These are phyloP conservation scores for Fusarium scirpi DNA, from an alignment of 2,329 filamentous ascomycete species.

Conservation along the genomic window DNA sequence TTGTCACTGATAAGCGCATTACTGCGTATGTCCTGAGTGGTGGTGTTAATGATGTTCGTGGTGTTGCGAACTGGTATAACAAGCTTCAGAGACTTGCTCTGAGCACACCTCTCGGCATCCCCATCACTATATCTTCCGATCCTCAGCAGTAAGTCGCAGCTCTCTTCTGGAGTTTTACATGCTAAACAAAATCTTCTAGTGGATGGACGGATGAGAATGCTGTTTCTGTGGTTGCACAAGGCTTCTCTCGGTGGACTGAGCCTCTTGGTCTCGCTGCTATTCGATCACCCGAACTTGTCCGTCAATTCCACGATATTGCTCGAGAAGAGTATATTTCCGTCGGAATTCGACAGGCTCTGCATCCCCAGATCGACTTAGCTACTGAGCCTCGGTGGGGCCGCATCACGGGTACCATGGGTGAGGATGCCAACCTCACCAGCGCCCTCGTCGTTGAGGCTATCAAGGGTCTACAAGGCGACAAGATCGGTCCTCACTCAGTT, in stretches of 20 bases:
- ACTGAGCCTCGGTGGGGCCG: conserved; percentile 66
- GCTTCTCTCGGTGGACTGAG: conserved; percentile 65
- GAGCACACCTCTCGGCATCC: conserved; percentile 62
- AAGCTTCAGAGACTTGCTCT: conserved; percentile 56
- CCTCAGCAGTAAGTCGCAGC: conserved; percentile 53
- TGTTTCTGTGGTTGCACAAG: conserved; percentile 45
- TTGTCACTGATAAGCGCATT: conserved; percentile 38
- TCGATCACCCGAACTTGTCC: conserved; percentile 57
- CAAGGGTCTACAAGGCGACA: conserved; percentile 60
- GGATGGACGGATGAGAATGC: conserved; percentile 55
- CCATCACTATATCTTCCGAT: conserved; percentile 61
- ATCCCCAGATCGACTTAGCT: conserved; percentile 63
- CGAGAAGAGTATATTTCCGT: conserved; percentile 60
- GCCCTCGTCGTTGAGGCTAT: conserved; percentile 58
- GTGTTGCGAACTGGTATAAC: conserved; percentile 56
- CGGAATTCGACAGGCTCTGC: conserved; percentile 59
- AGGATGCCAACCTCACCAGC: conserved; percentile 58
- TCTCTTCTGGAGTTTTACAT: background rate
- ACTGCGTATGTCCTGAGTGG: conserved; percentile 63
- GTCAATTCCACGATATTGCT: conserved; percentile 61
- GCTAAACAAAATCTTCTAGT: background rate
- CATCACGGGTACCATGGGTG: conserved; percentile 60
- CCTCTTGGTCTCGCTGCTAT: conserved; percentile 63
- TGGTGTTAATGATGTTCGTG: conserved; percentile 54
- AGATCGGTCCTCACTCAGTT: conserved; percentile 58